These are phyloP conservation scores for Russula emetica DNA, from an alignment of 768 basidiomycete species.

Conservation along the genomic window DNA sequence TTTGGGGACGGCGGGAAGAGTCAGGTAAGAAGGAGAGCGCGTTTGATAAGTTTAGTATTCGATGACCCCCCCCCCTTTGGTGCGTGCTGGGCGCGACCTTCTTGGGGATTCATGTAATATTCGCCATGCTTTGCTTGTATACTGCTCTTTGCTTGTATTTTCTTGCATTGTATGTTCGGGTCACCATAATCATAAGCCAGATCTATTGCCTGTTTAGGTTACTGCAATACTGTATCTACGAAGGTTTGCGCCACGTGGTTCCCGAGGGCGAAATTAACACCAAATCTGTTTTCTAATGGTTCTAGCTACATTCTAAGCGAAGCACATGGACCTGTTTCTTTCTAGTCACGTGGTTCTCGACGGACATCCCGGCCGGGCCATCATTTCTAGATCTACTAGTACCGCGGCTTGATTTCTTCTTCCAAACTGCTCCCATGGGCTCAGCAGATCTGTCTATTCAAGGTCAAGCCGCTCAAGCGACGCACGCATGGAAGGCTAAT, in stretches of 20 bases:
- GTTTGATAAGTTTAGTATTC: conserved; percentile 27
- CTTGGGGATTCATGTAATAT: neutral
- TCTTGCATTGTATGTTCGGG: neutral
- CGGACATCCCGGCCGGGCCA: no score
- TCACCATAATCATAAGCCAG: neutral
- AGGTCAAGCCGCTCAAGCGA: neutral
- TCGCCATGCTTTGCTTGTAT: conserved; percentile 14
- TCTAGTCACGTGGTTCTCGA: neutral
- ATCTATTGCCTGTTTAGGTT: neutral
- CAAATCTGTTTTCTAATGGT: no score
- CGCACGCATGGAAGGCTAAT: neutral
- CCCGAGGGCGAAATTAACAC: no score
- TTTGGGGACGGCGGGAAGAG: conserved; percentile 42
- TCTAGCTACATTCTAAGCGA: no score
- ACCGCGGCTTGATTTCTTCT: neutral
- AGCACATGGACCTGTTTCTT: neutral
- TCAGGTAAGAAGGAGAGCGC: conserved; percentile 20
- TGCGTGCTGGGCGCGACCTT: neutral
- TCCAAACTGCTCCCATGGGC: no score
- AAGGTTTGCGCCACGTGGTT: neutral
- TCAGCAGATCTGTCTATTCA: neutral
- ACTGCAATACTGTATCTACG: neutral
- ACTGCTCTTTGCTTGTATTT: conserved; percentile 10
- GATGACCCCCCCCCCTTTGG: conserved; percentile 9
- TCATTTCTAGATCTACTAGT: no score